Conservation (phyloP, 495 filamentous ascomycete genomes). For the Penicillium parvum region DNA sequence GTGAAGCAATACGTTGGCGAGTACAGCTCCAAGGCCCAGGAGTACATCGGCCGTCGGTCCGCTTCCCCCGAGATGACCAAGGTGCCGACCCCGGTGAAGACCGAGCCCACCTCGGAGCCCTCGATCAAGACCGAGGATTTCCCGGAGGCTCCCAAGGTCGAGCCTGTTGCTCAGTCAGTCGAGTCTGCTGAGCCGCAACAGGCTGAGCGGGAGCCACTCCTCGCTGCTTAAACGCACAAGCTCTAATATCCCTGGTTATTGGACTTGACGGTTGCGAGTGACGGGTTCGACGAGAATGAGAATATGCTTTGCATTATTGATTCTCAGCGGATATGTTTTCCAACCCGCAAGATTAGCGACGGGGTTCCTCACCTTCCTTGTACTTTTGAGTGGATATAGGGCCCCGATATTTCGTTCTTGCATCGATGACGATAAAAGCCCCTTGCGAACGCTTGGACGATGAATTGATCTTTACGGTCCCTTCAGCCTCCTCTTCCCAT, state of each 20-base stretch:
- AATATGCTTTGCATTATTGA: background rate
- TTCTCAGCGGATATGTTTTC: conserved; percentile 3
- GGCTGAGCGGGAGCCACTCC: conserved; percentile 33
- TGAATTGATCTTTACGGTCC: conserved; percentile 13
- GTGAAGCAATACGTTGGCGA: conserved; percentile 79
- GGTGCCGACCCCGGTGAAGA: conserved; percentile 13
- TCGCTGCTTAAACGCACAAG: conserved; percentile 27
- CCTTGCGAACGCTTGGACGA: conserved; percentile 18
- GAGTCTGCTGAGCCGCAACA: conserved; percentile 16
- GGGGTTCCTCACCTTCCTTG: conserved; percentile 1
- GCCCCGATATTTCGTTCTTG: conserved; percentile 5
- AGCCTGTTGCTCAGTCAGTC: conserved; percentile 34
- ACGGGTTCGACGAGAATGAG: conserved; percentile 1
- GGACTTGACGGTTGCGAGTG: conserved; percentile 2
- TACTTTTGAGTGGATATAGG: conserved; percentile 14
- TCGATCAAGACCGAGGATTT: conserved; percentile 51
- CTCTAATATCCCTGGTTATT: background rate
- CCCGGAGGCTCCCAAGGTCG: conserved; percentile 52
- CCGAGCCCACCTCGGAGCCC: conserved; percentile 54
- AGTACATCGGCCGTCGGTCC: conserved; percentile 57
- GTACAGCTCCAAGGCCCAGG: conserved; percentile 80
- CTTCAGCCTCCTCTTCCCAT: conserved; percentile 4
- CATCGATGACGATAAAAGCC: conserved; percentile 15
- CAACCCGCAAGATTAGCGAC: background rate
- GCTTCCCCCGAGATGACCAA: conserved; percentile 45